Evolutionary conservation across 495 filamentous ascomycete genomes (phyloP), one percentile per base, ranked within the genome.

Genomic region (Friedmanniomyces simplex): DNA sequence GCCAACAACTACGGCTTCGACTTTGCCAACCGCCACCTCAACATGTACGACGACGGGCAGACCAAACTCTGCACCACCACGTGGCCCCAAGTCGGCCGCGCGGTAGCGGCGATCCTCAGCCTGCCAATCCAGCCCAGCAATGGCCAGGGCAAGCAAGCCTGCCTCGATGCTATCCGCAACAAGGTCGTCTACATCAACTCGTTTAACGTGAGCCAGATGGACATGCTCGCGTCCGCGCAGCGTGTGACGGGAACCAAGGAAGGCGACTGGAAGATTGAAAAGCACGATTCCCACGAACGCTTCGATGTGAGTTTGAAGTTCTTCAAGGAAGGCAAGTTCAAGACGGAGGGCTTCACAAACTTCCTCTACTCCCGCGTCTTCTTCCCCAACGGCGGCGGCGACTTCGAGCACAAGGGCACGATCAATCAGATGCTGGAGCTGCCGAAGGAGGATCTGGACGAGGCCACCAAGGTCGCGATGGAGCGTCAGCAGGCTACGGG

Each of bases 391-490:
- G n/a, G n/a, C n/a, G n/a, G n/a, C n/a, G n/a, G n/a, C n/a, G n/a
- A n/a, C n/a, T n/a, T n/a, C n/a, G n/a, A n/a, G n/a, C n/a, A n/a
- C n/a, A n/a, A n/a, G n/a, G n/a, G n/a, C n/a, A n/a, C n/a, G n/a
- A n/a, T n/a, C n/a, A n/a, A n/a, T n/a, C n/a, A n/a, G n/a, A n/a
- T n/a, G n/a, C n/a, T n/a, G 63, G 41, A 74, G 0, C 63, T 86
- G 57, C 73, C 78, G 11, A 66, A 72, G 58, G 83, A 86, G 69
- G 75, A 82, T 58, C 55, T 86, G 55, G 82, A 85, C 61, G 79
- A 79, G 62, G 66, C 66, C 3, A 83, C 80, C 0, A 72, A 66
- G 66, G 47, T 28, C 12, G 64, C 58, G 16, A 53, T 67, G 18
- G 52, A 62, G 48, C 48, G 48, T 22, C 48, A 50, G 25, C 20